Conservation (phyloP, 306 rosid species). For the Ormosia emarginata region DNA sequence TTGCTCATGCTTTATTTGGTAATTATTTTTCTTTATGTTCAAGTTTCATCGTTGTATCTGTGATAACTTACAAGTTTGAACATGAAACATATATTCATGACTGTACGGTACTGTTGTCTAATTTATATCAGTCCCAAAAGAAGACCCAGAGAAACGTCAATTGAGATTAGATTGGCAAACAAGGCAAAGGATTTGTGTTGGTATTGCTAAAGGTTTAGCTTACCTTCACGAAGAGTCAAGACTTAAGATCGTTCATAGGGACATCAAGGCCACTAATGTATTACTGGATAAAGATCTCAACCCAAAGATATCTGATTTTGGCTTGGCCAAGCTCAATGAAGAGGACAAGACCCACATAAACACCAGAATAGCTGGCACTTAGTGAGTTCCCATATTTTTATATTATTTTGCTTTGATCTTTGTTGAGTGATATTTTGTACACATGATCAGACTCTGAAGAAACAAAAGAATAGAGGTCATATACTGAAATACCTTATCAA, state of each 20-base stretch:
- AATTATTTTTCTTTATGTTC: background rate
- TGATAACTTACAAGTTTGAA: background rate
- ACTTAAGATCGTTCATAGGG: slow-evolving; percentile 67
- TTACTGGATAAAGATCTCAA: slow-evolving; percentile 58
- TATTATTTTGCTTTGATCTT: background rate
- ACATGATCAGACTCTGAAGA: background rate
- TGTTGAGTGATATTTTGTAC: background rate
- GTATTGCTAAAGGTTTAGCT: slow-evolving; percentile 60
- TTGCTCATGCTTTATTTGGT: slow-evolving; percentile 44
- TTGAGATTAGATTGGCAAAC: slow-evolving; percentile 49
- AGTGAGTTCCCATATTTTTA: slow-evolving; percentile 26
- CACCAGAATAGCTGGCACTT: slow-evolving; percentile 56
- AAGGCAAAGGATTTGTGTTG: slow-evolving; percentile 55
- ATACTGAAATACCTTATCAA: background rate
- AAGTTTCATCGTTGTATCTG: background rate
- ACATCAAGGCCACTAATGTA: slow-evolving; percentile 65
- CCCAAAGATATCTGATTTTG: slow-evolving; percentile 65
- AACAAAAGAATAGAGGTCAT: background rate
- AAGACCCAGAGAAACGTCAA: slow-evolving; percentile 18
- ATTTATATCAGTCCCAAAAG: background rate
- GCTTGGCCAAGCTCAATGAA: slow-evolving; percentile 64
- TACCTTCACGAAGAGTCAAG: slow-evolving; percentile 69
- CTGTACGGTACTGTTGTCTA: background rate
- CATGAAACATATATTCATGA: background rate
- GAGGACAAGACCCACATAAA: slow-evolving; percentile 57